These are phyloP conservation scores for Mollisia scopiformis DNA, from an alignment of 2,329 filamentous ascomycete genomes.

Conservation along the genomic window DNA sequence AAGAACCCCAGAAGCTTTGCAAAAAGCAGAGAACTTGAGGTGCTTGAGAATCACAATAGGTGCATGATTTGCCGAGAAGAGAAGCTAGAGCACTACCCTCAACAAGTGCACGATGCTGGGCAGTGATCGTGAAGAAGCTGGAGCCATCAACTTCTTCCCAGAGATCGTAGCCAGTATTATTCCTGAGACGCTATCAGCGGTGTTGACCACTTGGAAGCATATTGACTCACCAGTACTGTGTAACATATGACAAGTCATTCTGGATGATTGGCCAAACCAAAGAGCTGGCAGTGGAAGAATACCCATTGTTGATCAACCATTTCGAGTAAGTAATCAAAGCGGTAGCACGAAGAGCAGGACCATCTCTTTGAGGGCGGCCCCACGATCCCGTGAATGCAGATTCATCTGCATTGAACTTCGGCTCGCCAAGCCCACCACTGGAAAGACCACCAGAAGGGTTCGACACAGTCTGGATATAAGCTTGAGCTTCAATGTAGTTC, in stretches of 20 bases:
- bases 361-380: conserved; percentile 81
- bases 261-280: conserved; percentile 74
- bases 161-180: conserved; percentile 68
- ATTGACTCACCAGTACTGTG: conserved; percentile 64
- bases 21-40: conserved; percentile 74
- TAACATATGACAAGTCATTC: conserved; percentile 77
- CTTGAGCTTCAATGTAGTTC: conserved; percentile 70
- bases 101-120: conserved; percentile 69
- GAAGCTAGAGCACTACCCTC: conserved; percentile 69
- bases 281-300: conserved; percentile 43
- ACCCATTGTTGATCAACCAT: conserved; percentile 69
- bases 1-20: conserved; percentile 70
- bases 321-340: conserved; percentile 73
- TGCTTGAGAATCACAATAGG: conserved; percentile 64
- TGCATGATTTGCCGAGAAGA: conserved; percentile 62
- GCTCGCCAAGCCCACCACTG: conserved; percentile 64
- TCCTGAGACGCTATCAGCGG: conserved; percentile 34
- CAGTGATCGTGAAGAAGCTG: conserved; percentile 78
- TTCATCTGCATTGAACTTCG: conserved; percentile 71
- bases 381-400: conserved; percentile 66
- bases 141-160: conserved; percentile 82
- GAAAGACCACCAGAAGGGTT: conserved; percentile 55
- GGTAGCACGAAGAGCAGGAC: conserved; percentile 75
- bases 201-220: not conserved
- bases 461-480: conserved; percentile 54